Base-by-base conservation (phyloP, 2,329 filamentous ascomycete genomes). In the Botrytis tulipae region DNA sequence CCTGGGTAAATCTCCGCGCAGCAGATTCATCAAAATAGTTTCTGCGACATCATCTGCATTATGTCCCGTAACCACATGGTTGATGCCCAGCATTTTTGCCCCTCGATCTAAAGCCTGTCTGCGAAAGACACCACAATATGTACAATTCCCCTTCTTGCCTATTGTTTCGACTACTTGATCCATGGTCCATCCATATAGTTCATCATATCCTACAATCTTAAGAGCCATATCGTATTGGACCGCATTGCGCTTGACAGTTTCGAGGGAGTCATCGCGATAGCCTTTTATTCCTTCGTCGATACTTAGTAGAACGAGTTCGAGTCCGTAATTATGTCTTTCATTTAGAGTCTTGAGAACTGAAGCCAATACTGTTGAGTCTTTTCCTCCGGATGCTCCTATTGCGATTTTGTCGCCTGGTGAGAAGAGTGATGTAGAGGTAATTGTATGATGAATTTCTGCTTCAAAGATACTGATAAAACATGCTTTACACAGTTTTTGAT, bases 101-200 rank as follows among this genome's bases (percentile, higher is more conserved):
- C 96, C 96, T 14, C 96, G 90, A 82, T 99, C 96, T 48, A 99
- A 86, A 2, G 96, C 96, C 84, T 99, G 96, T 74, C 97, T 88
- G 71, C 96, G 88, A 81, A 99, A 99, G 29, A 99, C 96, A 22
- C 96, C 96, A 80, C 96, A 99, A 80, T 99, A 99, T 44, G 97
- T 99, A 87, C 96, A 99, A 83, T 99, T 99, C 44, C 95, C 95
- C 83, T 98, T 98, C 85, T 98, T 98, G 22, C 96, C 96, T 69
- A 99, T 93, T 66, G 95, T 93, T 79, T 95, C 93, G 6, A 99
- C 97, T 16, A 99, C 96, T 80, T 98, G 94, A 80, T 99, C 96
- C 96, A 99, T 99, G 1, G 95, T 98, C 96, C 96, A 99, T 14
- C 95, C 96, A 82, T 99, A 99, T 16, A 99, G 86, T 80, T 98